phyloP scores from a whole-genome alignment of 495 filamentous ascomycete genomes.

The Podospora australis region DNA sequence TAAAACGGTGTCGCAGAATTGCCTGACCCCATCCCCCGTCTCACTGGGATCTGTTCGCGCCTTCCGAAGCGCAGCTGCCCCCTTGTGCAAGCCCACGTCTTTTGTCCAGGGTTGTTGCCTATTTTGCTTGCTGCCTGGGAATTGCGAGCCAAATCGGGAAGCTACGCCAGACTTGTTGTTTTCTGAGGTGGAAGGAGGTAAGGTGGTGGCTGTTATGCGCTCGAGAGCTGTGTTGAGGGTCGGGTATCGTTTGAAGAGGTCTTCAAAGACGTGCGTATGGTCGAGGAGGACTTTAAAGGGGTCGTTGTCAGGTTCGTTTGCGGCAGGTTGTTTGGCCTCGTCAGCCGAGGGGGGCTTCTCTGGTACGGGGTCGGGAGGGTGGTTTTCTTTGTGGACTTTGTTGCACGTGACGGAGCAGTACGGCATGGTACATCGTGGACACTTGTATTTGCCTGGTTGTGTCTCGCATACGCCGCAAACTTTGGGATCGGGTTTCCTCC shows the following conservation, averaged over 20 bases:
- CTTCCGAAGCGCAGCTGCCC: conserved; percentile 28
- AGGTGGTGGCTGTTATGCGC: conserved; percentile 37
- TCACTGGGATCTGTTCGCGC: conserved; percentile 29
- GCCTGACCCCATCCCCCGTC: conserved; percentile 39
- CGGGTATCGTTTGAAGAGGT: conserved; percentile 48
- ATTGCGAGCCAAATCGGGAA: no score
- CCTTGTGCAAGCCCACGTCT: conserved; percentile 34
- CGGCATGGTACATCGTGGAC: conserved; percentile 53
- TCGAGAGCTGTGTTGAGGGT: conserved; percentile 42
- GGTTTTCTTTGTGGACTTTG: conserved; percentile 51
- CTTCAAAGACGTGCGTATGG: conserved; percentile 39
- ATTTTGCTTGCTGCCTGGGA: not conserved
- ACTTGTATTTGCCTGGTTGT: conserved; percentile 58
- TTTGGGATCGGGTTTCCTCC: conserved; percentile 15
- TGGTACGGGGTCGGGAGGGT: conserved; percentile 22
- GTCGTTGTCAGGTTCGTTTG: conserved; percentile 6
- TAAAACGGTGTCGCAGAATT: conserved; percentile 40
- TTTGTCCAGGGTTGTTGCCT: conserved; percentile 28
- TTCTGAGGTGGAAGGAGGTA: not conserved
- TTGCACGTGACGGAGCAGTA: conserved; percentile 68
- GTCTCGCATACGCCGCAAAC: conserved; percentile 54
- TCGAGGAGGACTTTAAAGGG: conserved; percentile 36
- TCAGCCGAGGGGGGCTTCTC: not conserved
- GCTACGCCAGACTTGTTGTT: not conserved
- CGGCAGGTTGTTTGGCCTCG: conserved; percentile 2